A percentile compares a stretch with the other conserved stretches of the same genome.
phyloP scores from a whole-genome alignment of 2,329 filamentous ascomycete genomes.

The Fonsecaea erecta region DNA sequence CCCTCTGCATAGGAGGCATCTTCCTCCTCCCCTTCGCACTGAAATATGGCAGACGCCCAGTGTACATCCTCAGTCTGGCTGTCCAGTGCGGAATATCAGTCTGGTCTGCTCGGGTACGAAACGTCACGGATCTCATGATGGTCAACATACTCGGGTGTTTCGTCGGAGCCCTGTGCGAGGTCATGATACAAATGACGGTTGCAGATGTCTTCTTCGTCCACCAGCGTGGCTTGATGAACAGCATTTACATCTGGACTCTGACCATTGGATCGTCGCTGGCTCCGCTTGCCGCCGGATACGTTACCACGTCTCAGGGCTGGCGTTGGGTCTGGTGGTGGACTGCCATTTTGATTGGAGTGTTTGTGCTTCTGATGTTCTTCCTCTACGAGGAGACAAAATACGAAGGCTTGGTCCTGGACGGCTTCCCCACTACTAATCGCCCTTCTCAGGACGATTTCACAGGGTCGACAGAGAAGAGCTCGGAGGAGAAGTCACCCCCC shows the following conservation, averaged over 20 bases:
- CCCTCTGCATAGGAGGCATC: conserved; percentile 49
- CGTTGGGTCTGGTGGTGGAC: conserved; percentile 58
- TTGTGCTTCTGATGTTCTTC: conserved; percentile 50
- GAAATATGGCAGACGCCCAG: conserved; percentile 53
- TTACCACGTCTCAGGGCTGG: conserved; percentile 53
- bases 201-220: conserved; percentile 57
- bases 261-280: conserved; percentile 45
- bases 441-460: conserved; percentile 24
- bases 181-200: conserved; percentile 54
- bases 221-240: conserved; percentile 54
- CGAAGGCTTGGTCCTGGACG: background rate
- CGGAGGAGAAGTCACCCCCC: conserved; percentile 3
- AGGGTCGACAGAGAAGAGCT: background rate
- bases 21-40: conserved; percentile 53
- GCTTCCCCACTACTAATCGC: background rate
- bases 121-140: conserved; percentile 50
- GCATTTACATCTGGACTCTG: conserved; percentile 49
- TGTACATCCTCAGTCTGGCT: conserved; percentile 52
- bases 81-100: conserved; percentile 46
- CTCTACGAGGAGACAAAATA: conserved; percentile 52
- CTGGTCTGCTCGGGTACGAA: conserved; percentile 53
- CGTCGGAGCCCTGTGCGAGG: conserved; percentile 51
- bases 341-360: conserved; percentile 47
- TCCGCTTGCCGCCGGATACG: conserved; percentile 48
- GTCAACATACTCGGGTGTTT: conserved; percentile 53